Base-by-base conservation (phyloP, 1,284 basidiomycete genomes). In the Ceratobasidium sp. region DNA sequence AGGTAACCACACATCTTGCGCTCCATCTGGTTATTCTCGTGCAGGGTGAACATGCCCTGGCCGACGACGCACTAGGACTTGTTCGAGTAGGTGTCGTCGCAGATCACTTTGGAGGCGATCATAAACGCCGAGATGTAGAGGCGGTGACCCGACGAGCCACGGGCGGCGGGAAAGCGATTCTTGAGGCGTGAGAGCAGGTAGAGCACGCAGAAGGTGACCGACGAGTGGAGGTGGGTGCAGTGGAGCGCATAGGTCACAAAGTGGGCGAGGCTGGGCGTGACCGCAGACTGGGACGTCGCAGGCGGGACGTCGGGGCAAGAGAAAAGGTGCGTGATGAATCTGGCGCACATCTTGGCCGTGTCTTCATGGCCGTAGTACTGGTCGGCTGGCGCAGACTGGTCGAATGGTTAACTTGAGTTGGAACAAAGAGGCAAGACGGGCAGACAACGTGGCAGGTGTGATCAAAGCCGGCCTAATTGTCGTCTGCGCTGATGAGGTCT, bases 231-330 rank as follows among this genome's bases (percentile, higher is more conserved):
- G 38, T 96, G 92, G 0, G 95, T 97, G 44, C 96, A 90, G 82
- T 97, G 95, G 6, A 97, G 88, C 0, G 95, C 93, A 82, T 98
- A 97, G 0, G 96, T 96, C 81, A 96, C 93, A 83, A 96, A 96
- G 78, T 93, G 89, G 0, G 93, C 93, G 0, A 97, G 86, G 3
- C 90, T 89, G 2, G 90, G 89, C 12, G 5, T 33, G 16, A 50
- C 46, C 30, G 46, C n/a, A 12, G 46, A n/a, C 16, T 50, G 44
- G n/a, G 44, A 23, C 1, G 41, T 48, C n/a, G n/a, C 23, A 50
- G 46, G 85, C 1, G 84, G 86, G 1, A 84, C 79, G 79, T 93
- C 91, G 3, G 93, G 93, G 81, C 93, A 94, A 0, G 91, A 90
- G 81, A 94, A 94, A 0, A 94, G 87, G 83, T 94, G 89, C n/a